Conservation (phyloP, 73 alveolate species). For the Strombidium stylifer region DNA sequence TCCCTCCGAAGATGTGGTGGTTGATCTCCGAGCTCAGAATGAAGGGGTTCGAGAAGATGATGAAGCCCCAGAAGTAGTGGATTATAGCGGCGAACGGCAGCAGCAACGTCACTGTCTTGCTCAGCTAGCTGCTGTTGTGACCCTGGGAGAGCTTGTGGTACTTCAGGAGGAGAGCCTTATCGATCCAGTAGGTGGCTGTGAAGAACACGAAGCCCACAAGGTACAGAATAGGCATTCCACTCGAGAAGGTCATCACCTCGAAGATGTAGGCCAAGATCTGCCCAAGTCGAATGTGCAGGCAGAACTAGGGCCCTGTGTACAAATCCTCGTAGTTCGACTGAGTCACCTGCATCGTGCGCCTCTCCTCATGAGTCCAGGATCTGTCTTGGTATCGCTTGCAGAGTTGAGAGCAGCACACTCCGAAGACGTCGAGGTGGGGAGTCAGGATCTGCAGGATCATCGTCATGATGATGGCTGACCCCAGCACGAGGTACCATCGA, state of each 20-base stretch:
- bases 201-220: background rate
- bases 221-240: slow-evolving; percentile 70
- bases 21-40: too few relatives aligned
- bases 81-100: slow-evolving; percentile 14
- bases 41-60: slow-evolving; percentile 34
- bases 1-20: too few relatives aligned
- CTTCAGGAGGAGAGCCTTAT: slow-evolving; percentile 39
- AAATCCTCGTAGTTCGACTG: slow-evolving; percentile 45
- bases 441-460: slow-evolving; percentile 44
- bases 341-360: slow-evolving; percentile 16
- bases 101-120: background rate
- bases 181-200: slow-evolving; percentile 54
- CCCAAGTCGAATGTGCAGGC: slow-evolving; percentile 53
- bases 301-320: slow-evolving; percentile 66
- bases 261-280: slow-evolving; percentile 36
- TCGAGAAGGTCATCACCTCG: slow-evolving; percentile 41
- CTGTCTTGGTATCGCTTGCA: slow-evolving; percentile 43
- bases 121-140: slow-evolving; percentile 22
- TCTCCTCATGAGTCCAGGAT: slow-evolving; percentile 28
- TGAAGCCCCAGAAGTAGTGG: slow-evolving; percentile 38
- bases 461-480: slow-evolving; percentile 42
- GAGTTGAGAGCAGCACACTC: background rate
- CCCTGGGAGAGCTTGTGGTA: slow-evolving; percentile 50
- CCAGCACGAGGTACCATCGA: slow-evolving; percentile 58
- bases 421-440: slow-evolving; percentile 41